A percentile compares a stretch with the other conserved stretches of the same genome.
Evolutionary conservation across 2,329 filamentous ascomycete genomes (phyloP).

Genomic region (Epichloe gansuensis): DNA sequence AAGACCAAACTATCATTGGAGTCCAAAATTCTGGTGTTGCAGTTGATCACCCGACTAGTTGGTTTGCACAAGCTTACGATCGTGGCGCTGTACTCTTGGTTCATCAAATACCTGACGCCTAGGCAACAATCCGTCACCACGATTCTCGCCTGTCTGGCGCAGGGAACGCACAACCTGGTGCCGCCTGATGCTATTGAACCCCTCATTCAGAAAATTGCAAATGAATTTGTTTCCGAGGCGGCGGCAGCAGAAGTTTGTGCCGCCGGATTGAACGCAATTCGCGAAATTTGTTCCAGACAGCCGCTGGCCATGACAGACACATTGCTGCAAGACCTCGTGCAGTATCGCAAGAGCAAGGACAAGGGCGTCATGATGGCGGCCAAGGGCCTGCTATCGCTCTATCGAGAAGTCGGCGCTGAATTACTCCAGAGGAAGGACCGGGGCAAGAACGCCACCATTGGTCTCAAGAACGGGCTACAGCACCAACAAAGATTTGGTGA

Average conservation of each 20-base stretch:
- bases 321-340: conserved; percentile 85
- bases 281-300: conserved; percentile 85
- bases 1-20: conserved; percentile 79
- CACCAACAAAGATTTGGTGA: conserved; percentile 74
- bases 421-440: conserved; percentile 81
- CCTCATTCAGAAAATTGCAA: conserved; percentile 86
- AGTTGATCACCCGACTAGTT: conserved; percentile 80
- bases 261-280: conserved; percentile 85
- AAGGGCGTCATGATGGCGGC: conserved; percentile 99
- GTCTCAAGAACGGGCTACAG: conserved; percentile 60
- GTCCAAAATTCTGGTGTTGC: conserved; percentile 77
- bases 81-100: conserved; percentile 88
- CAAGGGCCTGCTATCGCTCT: conserved; percentile 79
- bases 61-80: conserved; percentile 87
- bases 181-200: conserved; percentile 88
- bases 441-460: conserved; percentile 81
- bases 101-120: conserved; percentile 82
- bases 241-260: conserved; percentile 81
- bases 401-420: conserved; percentile 81
- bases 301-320: conserved; percentile 95
- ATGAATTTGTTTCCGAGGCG: conserved; percentile 95
- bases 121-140: conserved; percentile 83
- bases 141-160: conserved; percentile 82
- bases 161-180: conserved; percentile 81
- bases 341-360: conserved; percentile 94